phyloP scores from a whole-genome alignment of 1,284 basidiomycete genomes.

The Ustilago bromivora region DNA sequence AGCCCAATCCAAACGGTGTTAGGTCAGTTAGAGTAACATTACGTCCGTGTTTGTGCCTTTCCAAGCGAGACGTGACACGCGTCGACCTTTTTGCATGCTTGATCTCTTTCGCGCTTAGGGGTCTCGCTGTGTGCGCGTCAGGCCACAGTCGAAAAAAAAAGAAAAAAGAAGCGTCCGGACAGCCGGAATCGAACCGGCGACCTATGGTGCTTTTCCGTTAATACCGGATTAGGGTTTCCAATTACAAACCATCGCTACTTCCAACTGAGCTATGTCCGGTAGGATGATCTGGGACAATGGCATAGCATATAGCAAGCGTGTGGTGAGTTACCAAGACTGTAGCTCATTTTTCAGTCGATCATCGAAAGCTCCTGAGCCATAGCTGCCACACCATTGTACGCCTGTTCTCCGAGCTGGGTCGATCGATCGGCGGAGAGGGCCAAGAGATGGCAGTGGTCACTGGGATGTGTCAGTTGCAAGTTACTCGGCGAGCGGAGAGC shows the following conservation, averaged over 20 bases:
- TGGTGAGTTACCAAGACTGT: too few species aligned
- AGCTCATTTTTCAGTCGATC: too few species aligned
- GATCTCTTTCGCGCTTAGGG: neutral
- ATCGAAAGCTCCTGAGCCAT: too few species aligned
- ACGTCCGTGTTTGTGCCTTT: neutral
- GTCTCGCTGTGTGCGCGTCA: neutral
- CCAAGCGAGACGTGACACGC: conserved; percentile 12
- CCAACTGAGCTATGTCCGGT: conserved; percentile 59
- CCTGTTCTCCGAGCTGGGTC: too few species aligned
- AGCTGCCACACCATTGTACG: too few species aligned
- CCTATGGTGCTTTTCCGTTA: conserved; percentile 54
- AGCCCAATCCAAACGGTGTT: neutral
- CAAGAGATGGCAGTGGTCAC: too few species aligned
- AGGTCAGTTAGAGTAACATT: too few species aligned
- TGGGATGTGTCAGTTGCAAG: neutral
- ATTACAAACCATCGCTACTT: conserved; percentile 61
- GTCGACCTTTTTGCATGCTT: neutral
- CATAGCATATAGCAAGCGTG: too few species aligned
- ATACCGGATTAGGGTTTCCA: conserved; percentile 54
- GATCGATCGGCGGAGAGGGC: too few species aligned
- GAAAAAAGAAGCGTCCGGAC: conserved; percentile 48
- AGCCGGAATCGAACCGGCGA: conserved; percentile 59
- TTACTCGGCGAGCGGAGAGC: neutral
- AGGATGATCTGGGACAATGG: neutral
- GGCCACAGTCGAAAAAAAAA: neutral